phyloP scores from a whole-genome alignment of 805 yeast genomes.

The Starmerella scarabaei region DNA sequence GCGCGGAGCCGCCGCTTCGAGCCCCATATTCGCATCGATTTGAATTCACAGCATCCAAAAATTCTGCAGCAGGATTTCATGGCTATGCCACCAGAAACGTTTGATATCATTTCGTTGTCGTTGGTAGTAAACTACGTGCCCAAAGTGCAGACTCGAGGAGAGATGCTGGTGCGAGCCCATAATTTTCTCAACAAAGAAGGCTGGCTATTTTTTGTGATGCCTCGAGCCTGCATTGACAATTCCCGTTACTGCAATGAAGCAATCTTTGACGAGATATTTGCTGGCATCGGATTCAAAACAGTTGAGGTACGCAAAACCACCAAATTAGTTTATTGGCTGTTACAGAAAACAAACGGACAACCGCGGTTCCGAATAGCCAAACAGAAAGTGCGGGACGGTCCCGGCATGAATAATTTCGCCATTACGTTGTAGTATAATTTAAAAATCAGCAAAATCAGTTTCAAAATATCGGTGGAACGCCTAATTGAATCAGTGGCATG shows the following conservation, averaged over 20 bases:
- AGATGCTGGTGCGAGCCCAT: conserved; percentile 53
- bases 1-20: conserved; percentile 45
- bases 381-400: conserved; percentile 41
- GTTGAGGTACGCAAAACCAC: conserved; percentile 43
- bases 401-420: conserved; percentile 57
- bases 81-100: conserved; percentile 53
- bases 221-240: conserved; percentile 72
- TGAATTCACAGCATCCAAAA: conserved; percentile 63
- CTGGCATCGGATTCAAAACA: conserved; percentile 44
- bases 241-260: conserved; percentile 59
- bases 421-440: conserved; percentile 27
- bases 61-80: conserved; percentile 75
- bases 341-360: conserved; percentile 34
- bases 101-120: conserved; percentile 65
- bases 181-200: conserved; percentile 36
- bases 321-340: conserved; percentile 64
- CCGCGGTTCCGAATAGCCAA: conserved; percentile 11
- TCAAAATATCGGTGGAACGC: neutral
- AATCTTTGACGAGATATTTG: conserved; percentile 36
- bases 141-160: conserved; percentile 53
- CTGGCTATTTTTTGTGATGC: conserved; percentile 62
- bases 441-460: neutral
- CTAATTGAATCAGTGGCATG: too few species aligned
- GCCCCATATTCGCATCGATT: conserved; percentile 52
- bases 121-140: conserved; percentile 84